Percentiles rank a stretch among this genome's conserved stretches.
phyloP scores from a whole-genome alignment of 2,329 filamentous ascomycete genomes.

The Aureobasidium sp. region DNA sequence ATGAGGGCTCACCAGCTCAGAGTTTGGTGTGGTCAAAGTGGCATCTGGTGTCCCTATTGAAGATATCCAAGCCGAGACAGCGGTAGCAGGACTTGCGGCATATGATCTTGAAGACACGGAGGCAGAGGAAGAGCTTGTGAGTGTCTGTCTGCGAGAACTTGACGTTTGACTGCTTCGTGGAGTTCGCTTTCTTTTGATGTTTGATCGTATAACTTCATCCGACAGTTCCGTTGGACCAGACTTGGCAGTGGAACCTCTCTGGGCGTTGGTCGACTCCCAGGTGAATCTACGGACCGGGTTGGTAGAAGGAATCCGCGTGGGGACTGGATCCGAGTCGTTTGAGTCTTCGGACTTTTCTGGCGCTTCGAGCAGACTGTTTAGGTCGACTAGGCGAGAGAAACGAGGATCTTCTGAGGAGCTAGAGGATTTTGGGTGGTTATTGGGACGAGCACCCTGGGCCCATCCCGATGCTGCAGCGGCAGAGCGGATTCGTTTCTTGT shows the following conservation, averaged over 20 bases:
- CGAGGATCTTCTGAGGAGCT: neutral
- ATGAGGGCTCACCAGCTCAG: slow-evolving; percentile 4
- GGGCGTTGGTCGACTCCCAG: neutral
- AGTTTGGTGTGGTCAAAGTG: neutral
- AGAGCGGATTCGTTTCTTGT: slow-evolving; percentile 23
- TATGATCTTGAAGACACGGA: neutral
- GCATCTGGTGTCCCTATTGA: neutral
- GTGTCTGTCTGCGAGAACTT: neutral
- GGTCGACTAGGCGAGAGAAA: neutral
- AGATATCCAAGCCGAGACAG: neutral
- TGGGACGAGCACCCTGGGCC: slow-evolving; percentile 16
- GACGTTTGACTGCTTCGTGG: neutral
- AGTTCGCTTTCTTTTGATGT: neutral
- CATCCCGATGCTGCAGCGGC: slow-evolving; percentile 23
- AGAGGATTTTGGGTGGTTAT: slow-evolving; percentile 4
- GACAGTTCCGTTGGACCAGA: neutral
- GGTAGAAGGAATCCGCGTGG: neutral
- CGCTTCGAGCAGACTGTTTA: neutral
- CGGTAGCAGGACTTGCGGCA: neutral
- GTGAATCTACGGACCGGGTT: neutral
- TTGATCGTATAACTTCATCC: neutral
- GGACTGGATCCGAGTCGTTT: neutral
- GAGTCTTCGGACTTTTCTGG: neutral
- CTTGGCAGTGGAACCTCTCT: neutral
- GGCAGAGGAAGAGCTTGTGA: neutral